Conservation (phyloP, 768 basidiomycete species). For the Lentinula sp. region DNA sequence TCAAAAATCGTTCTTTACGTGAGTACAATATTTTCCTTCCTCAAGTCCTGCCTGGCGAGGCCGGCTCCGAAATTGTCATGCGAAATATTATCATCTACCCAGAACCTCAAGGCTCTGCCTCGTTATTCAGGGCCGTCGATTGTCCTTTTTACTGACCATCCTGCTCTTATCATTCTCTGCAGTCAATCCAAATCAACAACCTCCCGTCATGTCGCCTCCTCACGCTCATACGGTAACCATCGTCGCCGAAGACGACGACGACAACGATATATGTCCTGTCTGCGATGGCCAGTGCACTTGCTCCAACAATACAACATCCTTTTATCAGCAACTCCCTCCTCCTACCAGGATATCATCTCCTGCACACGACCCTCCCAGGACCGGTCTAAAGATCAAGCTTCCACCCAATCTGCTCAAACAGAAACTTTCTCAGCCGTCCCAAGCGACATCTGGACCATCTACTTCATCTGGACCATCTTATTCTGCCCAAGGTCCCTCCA, state of each 20-base stretch:
- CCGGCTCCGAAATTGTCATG: conserved; percentile 12
- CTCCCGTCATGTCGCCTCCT: conserved; percentile 63
- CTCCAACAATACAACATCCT: conserved; percentile 40
- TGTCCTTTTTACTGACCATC: conserved; percentile 8
- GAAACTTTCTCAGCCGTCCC: conserved; percentile 19
- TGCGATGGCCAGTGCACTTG: conserved; percentile 90
- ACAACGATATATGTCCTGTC: conserved; percentile 84
- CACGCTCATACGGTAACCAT: conserved; percentile 59
- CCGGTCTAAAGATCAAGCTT: conserved; percentile 71
- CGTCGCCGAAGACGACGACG: conserved; percentile 53
- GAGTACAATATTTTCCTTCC: conserved; percentile 13
- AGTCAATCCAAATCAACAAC: conserved; percentile 39
- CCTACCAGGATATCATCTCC: conserved; percentile 18
- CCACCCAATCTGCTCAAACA: conserved; percentile 49
- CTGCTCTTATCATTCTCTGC: conserved; percentile 8
- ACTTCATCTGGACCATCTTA: conserved; percentile 7
- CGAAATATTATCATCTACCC: conserved; percentile 7
- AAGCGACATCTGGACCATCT: conserved; percentile 16
- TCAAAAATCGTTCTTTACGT: conserved; percentile 33
- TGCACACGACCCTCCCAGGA: conserved; percentile 22
- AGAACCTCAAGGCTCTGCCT: conserved; percentile 8
- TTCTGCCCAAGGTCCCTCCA: conserved; percentile 11
- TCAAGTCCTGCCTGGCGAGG: conserved; percentile 8
- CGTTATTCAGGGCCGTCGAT: conserved; percentile 6
- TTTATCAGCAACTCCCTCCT: conserved; percentile 28